A percentile compares a stretch with the other conserved stretches of the same genome.
These are phyloP conservation scores for Rubia balearica DNA, from an alignment of 305 asterid genomes.

Conservation along the genomic window DNA sequence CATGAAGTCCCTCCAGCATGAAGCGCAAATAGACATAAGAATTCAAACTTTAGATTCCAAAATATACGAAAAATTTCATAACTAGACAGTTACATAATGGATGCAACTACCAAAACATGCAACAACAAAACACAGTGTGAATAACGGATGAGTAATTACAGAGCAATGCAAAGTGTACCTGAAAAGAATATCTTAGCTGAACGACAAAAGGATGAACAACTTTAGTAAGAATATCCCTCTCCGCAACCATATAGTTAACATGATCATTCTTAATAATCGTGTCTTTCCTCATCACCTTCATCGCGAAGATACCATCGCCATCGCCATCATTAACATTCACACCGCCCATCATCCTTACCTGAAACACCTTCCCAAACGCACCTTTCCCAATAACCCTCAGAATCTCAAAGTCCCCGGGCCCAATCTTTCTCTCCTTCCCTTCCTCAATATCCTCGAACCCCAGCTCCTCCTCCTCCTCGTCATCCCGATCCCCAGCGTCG, in stretches of 20 bases:
- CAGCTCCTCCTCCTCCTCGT: constrained; percentile 5
- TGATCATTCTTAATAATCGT: constrained; percentile 84
- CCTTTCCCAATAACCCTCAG: constrained; percentile 87
- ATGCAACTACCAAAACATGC: too few relatives aligned
- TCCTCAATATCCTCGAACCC: constrained; percentile 17
- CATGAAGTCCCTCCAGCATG: neutral
- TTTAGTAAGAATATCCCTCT: constrained; percentile 85
- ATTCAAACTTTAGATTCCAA: neutral
- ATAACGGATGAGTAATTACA: neutral
- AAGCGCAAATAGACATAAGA: neutral
- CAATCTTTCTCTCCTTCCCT: constrained; percentile 32
- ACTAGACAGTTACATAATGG: neutral
- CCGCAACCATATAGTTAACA: constrained; percentile 87
- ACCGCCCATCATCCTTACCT: constrained; percentile 57
- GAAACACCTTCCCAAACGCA: constrained; percentile 92
- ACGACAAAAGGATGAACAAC: constrained; percentile 86
- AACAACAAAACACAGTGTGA: neutral
- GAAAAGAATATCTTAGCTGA: constrained; percentile 69
- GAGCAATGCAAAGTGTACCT: neutral
- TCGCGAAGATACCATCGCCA: constrained; percentile 59
- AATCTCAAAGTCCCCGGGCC: constrained; percentile 77
- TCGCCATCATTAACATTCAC: constrained; percentile 8
- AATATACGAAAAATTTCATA: neutral
- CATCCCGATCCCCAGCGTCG: constrained; percentile 1
- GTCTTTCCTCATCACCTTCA: constrained; percentile 92